Evolutionary conservation across 495 filamentous ascomycete genomes (phyloP).

Genomic region (Copromyces sp.): DNA sequence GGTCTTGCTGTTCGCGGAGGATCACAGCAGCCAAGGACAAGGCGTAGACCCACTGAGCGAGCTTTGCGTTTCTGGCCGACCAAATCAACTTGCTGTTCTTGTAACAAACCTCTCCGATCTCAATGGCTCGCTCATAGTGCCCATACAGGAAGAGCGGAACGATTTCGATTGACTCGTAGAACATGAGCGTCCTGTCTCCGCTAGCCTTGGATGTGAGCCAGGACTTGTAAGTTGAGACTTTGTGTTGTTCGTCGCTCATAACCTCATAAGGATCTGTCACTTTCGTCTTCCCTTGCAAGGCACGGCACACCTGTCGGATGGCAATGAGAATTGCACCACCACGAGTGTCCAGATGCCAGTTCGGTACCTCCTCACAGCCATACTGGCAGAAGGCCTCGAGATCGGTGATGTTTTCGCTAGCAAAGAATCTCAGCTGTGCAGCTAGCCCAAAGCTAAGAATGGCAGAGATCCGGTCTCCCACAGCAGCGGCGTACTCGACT

Average conservation of each 20-base stretch:
- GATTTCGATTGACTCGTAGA: conserved; percentile 66
- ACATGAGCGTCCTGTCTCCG: conserved; percentile 46
- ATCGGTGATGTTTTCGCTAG: conserved; percentile 65
- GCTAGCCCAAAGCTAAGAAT: conserved; percentile 65
- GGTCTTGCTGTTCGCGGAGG: conserved; percentile 46
- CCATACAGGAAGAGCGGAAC: conserved; percentile 67
- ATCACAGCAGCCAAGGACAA: conserved; percentile 56
- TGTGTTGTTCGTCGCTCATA: conserved; percentile 64
- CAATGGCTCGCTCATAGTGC: conserved; percentile 57
- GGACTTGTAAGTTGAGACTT: conserved; percentile 51
- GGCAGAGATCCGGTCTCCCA: conserved; percentile 65
- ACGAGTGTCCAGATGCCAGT: conserved; percentile 66
- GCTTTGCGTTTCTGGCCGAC: conserved; percentile 59
- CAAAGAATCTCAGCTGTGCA: conserved; percentile 59
- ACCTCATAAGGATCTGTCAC: conserved; percentile 43
- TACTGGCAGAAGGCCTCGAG: conserved; percentile 65
- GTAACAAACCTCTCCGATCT: conserved; percentile 53
- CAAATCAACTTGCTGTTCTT: conserved; percentile 52
- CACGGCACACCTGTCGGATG: conserved; percentile 62
- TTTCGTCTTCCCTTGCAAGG: conserved; percentile 78
- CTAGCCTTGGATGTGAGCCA: conserved; percentile 37
- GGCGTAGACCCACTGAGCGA: conserved; percentile 57
- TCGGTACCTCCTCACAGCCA: conserved; percentile 62
- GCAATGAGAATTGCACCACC: conserved; percentile 66
- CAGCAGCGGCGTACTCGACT: conserved; percentile 57